Evolutionary conservation across 1,284 basidiomycete genomes (phyloP).

Genomic region (Coniferiporia sulphurascens): DNA sequence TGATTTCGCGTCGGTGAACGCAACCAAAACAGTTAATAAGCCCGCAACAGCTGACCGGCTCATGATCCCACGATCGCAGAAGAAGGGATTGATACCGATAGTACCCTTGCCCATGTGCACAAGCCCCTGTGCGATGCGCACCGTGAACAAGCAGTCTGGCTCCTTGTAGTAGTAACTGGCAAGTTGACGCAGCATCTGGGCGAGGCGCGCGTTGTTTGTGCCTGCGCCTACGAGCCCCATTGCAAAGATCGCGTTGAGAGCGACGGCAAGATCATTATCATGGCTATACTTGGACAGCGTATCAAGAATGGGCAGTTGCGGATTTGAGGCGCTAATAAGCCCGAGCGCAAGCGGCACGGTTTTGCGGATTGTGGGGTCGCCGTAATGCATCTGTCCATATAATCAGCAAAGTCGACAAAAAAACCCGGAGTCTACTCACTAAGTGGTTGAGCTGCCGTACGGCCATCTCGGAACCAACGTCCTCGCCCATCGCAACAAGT

Average conservation of each 20-base stretch:
- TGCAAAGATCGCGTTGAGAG: conserved; percentile 95
- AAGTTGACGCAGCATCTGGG: conserved; percentile 95
- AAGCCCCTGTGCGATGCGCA: conserved; percentile 92
- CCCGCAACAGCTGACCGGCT: conserved; percentile 89
- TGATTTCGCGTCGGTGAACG: conserved; percentile 90
- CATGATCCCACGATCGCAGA: conserved; percentile 89
- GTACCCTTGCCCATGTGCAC: conserved; percentile 99
- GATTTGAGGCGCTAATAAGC: conserved; percentile 93
- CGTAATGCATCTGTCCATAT: conserved; percentile 87
- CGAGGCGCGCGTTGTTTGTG: conserved; percentile 95
- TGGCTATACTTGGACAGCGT: conserved; percentile 99
- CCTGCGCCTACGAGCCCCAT: conserved; percentile 99
- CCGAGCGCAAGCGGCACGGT: conserved; percentile 95
- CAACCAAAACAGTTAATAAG: conserved; percentile 80
- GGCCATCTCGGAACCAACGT: conserved; percentile 97
- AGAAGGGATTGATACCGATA: conserved; percentile 97
- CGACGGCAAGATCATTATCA: conserved; percentile 95
- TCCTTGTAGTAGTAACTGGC: conserved; percentile 98
- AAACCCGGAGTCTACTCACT: conserved; percentile 40
- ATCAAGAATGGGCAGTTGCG: conserved; percentile 92
- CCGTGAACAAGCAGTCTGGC: conserved; percentile 95
- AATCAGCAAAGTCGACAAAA: conserved; percentile 8
- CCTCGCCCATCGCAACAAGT: conserved; percentile 97
- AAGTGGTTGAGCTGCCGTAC: conserved; percentile 92
- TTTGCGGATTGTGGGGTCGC: conserved; percentile 90